phyloP scores from a whole-genome alignment of 441 rosid species.

The Pelargonium myrrhifolium region DNA sequence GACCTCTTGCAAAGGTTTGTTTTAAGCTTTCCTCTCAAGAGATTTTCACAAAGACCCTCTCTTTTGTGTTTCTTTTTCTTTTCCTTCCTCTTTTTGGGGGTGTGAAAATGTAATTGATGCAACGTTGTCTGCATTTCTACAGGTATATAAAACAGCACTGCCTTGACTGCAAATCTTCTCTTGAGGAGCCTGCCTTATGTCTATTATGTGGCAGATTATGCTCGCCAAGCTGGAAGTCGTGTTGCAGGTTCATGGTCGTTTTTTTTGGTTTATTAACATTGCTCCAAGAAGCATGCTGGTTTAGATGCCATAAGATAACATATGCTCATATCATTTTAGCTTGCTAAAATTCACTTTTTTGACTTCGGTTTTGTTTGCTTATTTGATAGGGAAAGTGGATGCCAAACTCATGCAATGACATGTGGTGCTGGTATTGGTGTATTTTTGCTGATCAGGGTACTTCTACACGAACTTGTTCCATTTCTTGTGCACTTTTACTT shows the following conservation, averaged over 20 bases:
- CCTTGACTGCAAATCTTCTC: conserved; percentile 44
- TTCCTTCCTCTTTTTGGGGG: not conserved
- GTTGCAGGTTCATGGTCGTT: conserved; percentile 76
- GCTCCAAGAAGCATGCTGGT: conserved; percentile 6
- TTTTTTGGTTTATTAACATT: conserved; percentile 12
- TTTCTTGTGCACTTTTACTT: not conserved
- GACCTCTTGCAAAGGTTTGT: conserved; percentile 83
- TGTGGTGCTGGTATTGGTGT: conserved; percentile 95
- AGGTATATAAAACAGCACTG: conserved; percentile 83
- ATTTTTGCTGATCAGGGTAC: conserved; percentile 79
- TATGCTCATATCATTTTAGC: not conserved
- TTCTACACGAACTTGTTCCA: not conserved
- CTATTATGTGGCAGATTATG: conserved; percentile 91
- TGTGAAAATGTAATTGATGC: conserved; percentile 15
- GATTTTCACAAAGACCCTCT: conserved; percentile 5
- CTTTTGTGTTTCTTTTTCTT: not conserved
- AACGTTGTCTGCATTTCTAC: conserved; percentile 22
- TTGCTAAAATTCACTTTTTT: not conserved
- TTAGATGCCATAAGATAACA: not conserved
- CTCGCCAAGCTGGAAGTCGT: conserved; percentile 65
- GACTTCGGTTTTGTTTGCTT: conserved; percentile 11
- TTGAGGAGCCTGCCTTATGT: conserved; percentile 80
- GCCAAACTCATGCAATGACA: conserved; percentile 62
- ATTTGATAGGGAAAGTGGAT: conserved; percentile 53
- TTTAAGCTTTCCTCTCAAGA: conserved; percentile 13